Base-by-base conservation (phyloP, 2,329 filamentous ascomycete species). In the Orbilia brochopaga region DNA sequence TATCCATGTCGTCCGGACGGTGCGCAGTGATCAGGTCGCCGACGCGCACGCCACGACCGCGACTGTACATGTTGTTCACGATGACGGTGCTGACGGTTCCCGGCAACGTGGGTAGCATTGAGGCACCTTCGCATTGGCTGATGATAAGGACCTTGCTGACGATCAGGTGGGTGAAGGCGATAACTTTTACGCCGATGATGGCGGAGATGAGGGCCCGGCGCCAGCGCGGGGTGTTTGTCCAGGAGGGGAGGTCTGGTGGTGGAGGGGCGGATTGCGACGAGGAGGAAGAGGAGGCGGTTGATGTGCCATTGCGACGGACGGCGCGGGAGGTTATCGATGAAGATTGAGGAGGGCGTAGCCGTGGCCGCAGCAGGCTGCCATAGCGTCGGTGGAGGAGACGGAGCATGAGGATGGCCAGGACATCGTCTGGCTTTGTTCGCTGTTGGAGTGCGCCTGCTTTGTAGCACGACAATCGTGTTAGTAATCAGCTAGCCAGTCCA, bases 71-170 rank as follows among this genome's bases (percentile, higher is more conserved):
- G 75, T 87, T 87, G 69, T 87, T 87, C 59, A 90, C 85, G 11
- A 92, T 79, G 52, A 93, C 83, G 79, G 83, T 87, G 77, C 93
- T 89, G 63, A 87, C 88, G 7, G 82, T 79, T 1, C 87, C 82
- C 23, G 84, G 82, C 72, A 97, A 87, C 0, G 91, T 96, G 6
- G 93, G 93, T 56, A 94, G 85, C 94, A 97, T 97, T 17, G 90
- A 93, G 2, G 91, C 87, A 1, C 93, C 93, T 24, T 83, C 82
- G 15, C 87, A 87, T 2, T 82, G 79, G 19, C 84, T 84, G 74
- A 88, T 77, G 74, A 83, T 83, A 80, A 86, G 85, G 76, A 86
- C 81, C 80, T 94, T 88, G 48, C 86, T 83, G 77, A 78, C 79
- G 69, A 83, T 77, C n/a, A 86, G 78, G 78, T 87, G 85, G 24